Conservation (phyloP, 148 eudicot species). For the Chenopodium berlandieri region DNA sequence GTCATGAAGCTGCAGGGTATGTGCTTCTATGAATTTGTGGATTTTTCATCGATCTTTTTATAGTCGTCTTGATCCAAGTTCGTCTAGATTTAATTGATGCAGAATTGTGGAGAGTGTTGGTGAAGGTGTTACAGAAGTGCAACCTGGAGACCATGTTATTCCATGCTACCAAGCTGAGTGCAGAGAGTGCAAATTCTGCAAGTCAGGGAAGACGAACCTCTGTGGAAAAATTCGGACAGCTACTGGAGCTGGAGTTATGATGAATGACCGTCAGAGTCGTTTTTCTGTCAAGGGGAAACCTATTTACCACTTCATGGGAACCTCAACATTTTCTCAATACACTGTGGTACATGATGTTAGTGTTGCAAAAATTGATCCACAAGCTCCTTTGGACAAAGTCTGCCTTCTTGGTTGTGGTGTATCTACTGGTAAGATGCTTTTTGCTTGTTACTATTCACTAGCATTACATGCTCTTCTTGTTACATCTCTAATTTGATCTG, state of each 20-base stretch:
- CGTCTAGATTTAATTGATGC: constrained; percentile 21
- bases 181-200: constrained; percentile 94
- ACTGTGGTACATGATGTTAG: constrained; percentile 99
- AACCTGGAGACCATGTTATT: constrained; percentile 97
- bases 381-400: constrained; percentile 94
- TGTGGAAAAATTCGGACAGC: constrained; percentile 96
- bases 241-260: constrained; percentile 97
- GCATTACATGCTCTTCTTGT: not conserved
- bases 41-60: not conserved
- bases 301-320: constrained; percentile 98
- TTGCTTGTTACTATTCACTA: constrained; percentile 1
- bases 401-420: constrained; percentile 99
- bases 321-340: constrained; percentile 97
- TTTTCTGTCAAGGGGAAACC: constrained; percentile 89
- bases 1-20: constrained; percentile 99
- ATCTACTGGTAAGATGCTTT: constrained; percentile 61
- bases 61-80: not conserved
- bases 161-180: constrained; percentile 99
- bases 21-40: constrained; percentile 4
- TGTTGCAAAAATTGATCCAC: constrained; percentile 93
- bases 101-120: constrained; percentile 99
- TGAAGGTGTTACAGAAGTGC: constrained; percentile 93
- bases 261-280: constrained; percentile 91
- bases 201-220: constrained; percentile 97
- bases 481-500: not conserved